These are phyloP conservation scores for Amborella trichopoda DNA, from an alignment of 164 flowering plant species.

Conservation along the genomic window DNA sequence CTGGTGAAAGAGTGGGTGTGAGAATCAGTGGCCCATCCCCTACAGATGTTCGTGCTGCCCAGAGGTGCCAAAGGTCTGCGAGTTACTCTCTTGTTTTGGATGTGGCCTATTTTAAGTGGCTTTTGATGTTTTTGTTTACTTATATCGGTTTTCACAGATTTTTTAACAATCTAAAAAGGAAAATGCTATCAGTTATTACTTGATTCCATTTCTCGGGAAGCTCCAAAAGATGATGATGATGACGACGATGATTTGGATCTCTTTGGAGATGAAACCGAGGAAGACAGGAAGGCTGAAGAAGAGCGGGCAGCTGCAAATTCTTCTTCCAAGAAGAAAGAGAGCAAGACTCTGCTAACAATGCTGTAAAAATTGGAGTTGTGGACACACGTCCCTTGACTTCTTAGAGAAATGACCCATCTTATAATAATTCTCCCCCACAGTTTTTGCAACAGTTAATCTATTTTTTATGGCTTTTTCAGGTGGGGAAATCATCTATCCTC, in stretches of 20 bases:
- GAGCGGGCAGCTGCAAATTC: slow-evolving; percentile 50
- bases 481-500: slow-evolving; percentile 96
- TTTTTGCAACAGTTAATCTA: neutral
- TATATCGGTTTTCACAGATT: too few species aligned
- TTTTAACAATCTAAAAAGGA: too few species aligned
- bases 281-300: slow-evolving; percentile 87
- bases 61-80: slow-evolving; percentile 26
- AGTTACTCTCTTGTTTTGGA: neutral
- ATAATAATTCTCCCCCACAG: too few species aligned
- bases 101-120: too few species aligned
- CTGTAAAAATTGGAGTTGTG: too few species aligned
- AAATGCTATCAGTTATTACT: too few species aligned
- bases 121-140: too few species aligned
- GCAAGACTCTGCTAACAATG: too few species aligned
- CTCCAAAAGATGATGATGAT: slow-evolving; percentile 48
- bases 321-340: slow-evolving; percentile 71
- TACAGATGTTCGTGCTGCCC: slow-evolving; percentile 37
- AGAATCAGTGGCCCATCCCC: slow-evolving; percentile 30
- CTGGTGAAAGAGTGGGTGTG: slow-evolving; percentile 86
- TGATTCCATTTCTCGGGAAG: slow-evolving; percentile 20
- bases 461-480: slow-evolving; percentile 22
- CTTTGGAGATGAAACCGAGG: slow-evolving; percentile 92
- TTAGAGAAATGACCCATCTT: too few species aligned
- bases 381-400: too few species aligned
- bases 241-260: slow-evolving; percentile 85